Percentiles rank a stretch among this genome's conserved stretches.
phyloP scores from a whole-genome alignment of 306 rosid species.

The Gastrolobium bilobum region DNA sequence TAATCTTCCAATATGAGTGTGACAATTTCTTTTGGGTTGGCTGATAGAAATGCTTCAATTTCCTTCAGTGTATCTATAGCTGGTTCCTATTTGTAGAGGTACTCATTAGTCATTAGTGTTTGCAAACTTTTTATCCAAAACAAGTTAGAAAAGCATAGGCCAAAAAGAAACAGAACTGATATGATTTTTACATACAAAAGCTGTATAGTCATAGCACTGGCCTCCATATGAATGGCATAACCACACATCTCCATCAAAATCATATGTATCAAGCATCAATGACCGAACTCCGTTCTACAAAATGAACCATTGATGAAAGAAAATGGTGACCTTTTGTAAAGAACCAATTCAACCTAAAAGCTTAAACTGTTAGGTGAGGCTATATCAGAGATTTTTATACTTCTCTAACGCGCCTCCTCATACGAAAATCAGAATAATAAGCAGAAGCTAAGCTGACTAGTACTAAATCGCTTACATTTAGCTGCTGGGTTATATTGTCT shows the following conservation, averaged over 20 bases:
- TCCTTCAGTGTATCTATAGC: constrained; percentile 74
- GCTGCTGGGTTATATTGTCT: constrained; percentile 74
- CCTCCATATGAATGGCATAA: constrained; percentile 80
- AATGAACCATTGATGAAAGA: constrained; percentile 33
- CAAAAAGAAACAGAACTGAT: background rate
- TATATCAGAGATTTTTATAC: too few species aligned
- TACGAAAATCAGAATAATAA: background rate
- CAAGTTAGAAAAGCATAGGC: background rate
- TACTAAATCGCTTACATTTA: constrained; percentile 52
- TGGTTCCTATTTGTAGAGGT: constrained; percentile 60
- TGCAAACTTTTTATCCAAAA: background rate
- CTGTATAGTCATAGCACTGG: constrained; percentile 68
- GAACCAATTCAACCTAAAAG: too few species aligned
- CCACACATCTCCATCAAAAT: constrained; percentile 75
- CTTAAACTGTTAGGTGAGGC: too few species aligned
- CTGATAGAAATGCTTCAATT: constrained; percentile 70
- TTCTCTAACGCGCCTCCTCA: too few species aligned
- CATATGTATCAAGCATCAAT: constrained; percentile 78
- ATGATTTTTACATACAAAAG: constrained; percentile 66
- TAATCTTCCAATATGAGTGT: constrained; percentile 85
- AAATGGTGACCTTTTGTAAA: background rate
- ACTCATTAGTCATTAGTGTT: background rate
- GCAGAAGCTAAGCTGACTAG: background rate
- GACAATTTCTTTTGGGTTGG: constrained; percentile 74
- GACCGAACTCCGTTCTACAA: constrained; percentile 76